A percentile compares a stretch with the other conserved stretches of the same genome.
Conservation (phyloP, 2,329 filamentous ascomycete species). For the Gremmenia infestans region DNA sequence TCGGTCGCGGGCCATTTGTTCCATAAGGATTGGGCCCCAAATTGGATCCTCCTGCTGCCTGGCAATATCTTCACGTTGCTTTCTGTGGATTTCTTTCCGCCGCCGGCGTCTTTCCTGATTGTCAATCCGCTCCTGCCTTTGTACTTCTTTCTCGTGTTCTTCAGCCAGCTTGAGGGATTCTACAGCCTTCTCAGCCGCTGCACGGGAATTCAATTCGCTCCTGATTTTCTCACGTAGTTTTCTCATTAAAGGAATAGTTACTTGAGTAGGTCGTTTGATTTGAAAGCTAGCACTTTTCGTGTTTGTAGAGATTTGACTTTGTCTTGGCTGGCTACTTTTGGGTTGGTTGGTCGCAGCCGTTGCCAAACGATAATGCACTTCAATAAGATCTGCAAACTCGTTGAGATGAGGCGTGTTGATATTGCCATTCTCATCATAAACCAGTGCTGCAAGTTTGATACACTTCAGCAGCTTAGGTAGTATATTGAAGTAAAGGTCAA, state of each 20-base stretch:
- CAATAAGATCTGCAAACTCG: not conserved
- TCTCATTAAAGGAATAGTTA: not conserved
- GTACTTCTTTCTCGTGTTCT: not conserved
- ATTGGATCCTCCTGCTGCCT: not conserved
- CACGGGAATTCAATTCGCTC: not conserved
- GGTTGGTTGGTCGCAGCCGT: not conserved
- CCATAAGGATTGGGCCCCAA: not conserved
- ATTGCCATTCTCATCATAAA: not conserved
- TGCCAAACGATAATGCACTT: not conserved
- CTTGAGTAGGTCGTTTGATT: not conserved
- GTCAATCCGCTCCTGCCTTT: not conserved
- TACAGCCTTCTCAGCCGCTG: not conserved
- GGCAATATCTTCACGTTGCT: not conserved
- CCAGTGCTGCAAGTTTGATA: constrained; percentile 3
- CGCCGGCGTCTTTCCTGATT: not conserved
- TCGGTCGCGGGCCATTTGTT: not conserved
- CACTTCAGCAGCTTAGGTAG: constrained; percentile 4
- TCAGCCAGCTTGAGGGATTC: not conserved
- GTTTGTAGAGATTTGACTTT: not conserved
- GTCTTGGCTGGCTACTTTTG: not conserved
- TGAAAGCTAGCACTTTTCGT: not conserved
- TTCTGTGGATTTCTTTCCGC: not conserved
- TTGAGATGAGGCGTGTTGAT: not conserved
- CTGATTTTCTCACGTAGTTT: not conserved
- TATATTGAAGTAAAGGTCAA: constrained; percentile 8